Conservation (phyloP, 164 flowering plant genomes). For the Berberis vulgaris region DNA sequence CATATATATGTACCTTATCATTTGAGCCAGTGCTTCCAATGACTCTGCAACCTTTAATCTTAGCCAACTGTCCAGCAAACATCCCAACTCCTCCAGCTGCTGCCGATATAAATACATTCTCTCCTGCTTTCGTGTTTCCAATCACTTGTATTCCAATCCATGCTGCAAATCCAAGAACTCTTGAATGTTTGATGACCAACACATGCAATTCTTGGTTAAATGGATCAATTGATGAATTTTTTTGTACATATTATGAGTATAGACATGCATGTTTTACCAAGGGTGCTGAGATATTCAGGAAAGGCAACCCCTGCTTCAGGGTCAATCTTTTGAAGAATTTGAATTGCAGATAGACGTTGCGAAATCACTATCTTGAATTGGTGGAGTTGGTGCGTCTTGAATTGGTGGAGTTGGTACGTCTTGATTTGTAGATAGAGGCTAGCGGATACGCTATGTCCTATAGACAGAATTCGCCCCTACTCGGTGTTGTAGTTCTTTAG, state of each 20-base stretch:
- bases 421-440: too few species aligned
- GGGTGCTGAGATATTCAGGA: slow-evolving; percentile 23
- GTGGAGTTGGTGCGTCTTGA: too few species aligned
- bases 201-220: too few species aligned
- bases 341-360: slow-evolving; percentile 13
- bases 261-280: slow-evolving; percentile 31
- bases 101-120: slow-evolving; percentile 38
- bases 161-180: slow-evolving; percentile 43
- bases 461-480: too few species aligned
- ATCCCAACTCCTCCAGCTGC: slow-evolving; percentile 50
- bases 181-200: too few species aligned
- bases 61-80: slow-evolving; percentile 43
- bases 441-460: too few species aligned
- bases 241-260: too few species aligned
- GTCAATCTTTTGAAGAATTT: slow-evolving; percentile 25
- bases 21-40: slow-evolving; percentile 44
- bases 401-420: too few species aligned
- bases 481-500: too few species aligned
- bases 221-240: too few species aligned
- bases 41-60: slow-evolving; percentile 37
- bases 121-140: slow-evolving; percentile 25
- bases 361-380: too few species aligned
- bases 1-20: slow-evolving; percentile 48
- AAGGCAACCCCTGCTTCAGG: slow-evolving; percentile 16
- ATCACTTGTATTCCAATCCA: slow-evolving; percentile 34